Evolutionary conservation across 345 rosid species (phyloP).

Genomic region (Luvunga scandens): DNA sequence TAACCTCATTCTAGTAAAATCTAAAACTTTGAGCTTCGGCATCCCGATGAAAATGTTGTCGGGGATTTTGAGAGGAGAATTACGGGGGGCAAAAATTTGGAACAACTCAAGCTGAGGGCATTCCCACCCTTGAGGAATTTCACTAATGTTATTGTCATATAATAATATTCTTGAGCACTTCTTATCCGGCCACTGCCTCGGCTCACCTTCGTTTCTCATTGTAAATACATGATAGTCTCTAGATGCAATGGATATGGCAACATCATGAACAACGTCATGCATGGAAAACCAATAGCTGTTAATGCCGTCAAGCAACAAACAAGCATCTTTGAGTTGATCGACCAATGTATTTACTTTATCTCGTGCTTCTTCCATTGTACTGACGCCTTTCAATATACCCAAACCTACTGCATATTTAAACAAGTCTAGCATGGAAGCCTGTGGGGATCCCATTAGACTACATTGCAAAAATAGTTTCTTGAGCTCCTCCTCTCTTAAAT

Average conservation of each 20-base stretch:
- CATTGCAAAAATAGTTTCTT: not conserved
- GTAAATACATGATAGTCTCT: not conserved
- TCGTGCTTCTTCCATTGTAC: constrained; percentile 4
- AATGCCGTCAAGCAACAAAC: constrained; percentile 4
- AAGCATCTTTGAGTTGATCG: constrained; percentile 17
- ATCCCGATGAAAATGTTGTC: not conserved
- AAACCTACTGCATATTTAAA: too few relatives aligned
- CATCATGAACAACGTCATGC: too few relatives aligned
- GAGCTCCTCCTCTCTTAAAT: not conserved
- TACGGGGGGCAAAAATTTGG: accelerated
- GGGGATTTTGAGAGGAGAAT: not conserved
- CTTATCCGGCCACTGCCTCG: not conserved
- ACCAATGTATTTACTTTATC: not conserved
- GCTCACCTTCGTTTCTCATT: not conserved
- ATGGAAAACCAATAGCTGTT: too few relatives aligned
- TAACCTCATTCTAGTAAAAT: not conserved
- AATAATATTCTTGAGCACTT: not conserved
- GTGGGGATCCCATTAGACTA: constrained; percentile 2
- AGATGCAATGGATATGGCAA: not conserved
- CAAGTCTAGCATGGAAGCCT: not conserved
- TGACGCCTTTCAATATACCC: too few relatives aligned
- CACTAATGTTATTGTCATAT: not conserved
- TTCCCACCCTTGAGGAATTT: not conserved
- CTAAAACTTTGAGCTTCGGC: not conserved
- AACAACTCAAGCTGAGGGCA: not conserved